These are phyloP conservation scores for Puya raimondii DNA, from an alignment of 176 grass and related monocot species.

Conservation along the genomic window DNA sequence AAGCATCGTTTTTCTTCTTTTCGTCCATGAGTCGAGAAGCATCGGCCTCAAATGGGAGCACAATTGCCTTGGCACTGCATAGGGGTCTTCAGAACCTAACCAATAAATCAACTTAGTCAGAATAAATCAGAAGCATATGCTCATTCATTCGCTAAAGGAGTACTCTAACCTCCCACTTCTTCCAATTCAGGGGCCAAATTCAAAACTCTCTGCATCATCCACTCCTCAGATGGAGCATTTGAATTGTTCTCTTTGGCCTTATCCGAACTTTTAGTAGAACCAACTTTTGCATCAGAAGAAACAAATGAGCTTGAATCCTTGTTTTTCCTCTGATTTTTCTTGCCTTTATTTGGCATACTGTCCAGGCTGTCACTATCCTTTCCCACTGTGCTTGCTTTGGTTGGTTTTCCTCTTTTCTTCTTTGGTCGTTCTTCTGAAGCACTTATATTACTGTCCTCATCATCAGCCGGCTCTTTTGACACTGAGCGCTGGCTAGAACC, in stretches of 20 bases:
- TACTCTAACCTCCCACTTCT: slow-evolving; percentile 70
- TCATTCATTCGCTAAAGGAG: slow-evolving; percentile 7
- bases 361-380: slow-evolving; percentile 72
- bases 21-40: slow-evolving; percentile 72
- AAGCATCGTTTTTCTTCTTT: slow-evolving; percentile 75
- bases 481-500: slow-evolving; percentile 31
- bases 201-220: slow-evolving; percentile 74
- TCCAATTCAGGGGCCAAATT: slow-evolving; percentile 61
- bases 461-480: slow-evolving; percentile 59
- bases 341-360: slow-evolving; percentile 65
- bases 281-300: slow-evolving; percentile 31
- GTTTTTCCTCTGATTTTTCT: slow-evolving; percentile 79
- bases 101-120: slow-evolving; percentile 26
- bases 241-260: slow-evolving; percentile 65
- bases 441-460: slow-evolving; percentile 38
- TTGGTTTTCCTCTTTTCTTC: slow-evolving; percentile 78
- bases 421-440: slow-evolving; percentile 64
- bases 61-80: slow-evolving; percentile 50
- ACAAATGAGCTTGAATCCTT: slow-evolving; percentile 55
- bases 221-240: slow-evolving; percentile 63
- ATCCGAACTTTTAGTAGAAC: slow-evolving; percentile 55
- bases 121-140: slow-evolving; percentile 1
- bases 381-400: slow-evolving; percentile 46
- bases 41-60: slow-evolving; percentile 86
- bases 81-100: slow-evolving; percentile 41